Percentiles rank a stretch among this genome's conserved stretches.
These are phyloP conservation scores for Jamesozyma jinghongensis DNA, from an alignment of 805 yeast species.

Conservation along the genomic window DNA sequence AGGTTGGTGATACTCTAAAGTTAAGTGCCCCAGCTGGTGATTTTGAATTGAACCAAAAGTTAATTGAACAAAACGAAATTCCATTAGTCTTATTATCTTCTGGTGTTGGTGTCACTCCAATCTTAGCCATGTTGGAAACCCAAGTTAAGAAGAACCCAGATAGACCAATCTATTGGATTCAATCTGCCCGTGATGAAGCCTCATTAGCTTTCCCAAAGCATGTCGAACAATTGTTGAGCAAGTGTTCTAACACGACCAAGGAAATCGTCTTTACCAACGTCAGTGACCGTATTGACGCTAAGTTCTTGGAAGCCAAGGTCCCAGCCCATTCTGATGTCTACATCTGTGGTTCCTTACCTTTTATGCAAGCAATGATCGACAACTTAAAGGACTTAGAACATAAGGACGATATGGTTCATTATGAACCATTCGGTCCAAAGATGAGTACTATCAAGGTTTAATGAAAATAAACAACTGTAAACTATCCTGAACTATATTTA, in stretches of 20 bases:
- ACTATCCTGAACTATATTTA: no score
- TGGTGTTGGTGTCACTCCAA: conserved; percentile 64
- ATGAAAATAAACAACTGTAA: conserved; percentile 1
- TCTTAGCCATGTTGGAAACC: conserved; percentile 42
- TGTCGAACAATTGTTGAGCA: conserved; percentile 16
- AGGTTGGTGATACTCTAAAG: conserved; percentile 40
- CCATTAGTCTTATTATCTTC: conserved; percentile 42
- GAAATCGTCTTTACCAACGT: conserved; percentile 16
- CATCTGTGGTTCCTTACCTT: conserved; percentile 27
- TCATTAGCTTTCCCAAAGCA: conserved; percentile 21
- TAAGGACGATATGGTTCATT: conserved; percentile 22
- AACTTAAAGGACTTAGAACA: conserved; percentile 16
- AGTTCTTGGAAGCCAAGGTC: conserved; percentile 16
- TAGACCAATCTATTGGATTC: conserved; percentile 29
- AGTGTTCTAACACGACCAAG: conserved; percentile 10
- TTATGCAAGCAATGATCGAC: conserved; percentile 23
- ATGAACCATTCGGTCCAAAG: conserved; percentile 31
- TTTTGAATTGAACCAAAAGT: conserved; percentile 30
- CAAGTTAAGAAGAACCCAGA: conserved; percentile 20
- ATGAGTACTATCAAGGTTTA: conserved; percentile 21
- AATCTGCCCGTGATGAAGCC: conserved; percentile 19
- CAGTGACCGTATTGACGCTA: conserved; percentile 19
- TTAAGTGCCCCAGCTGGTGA: conserved; percentile 56
- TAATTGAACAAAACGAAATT: conserved; percentile 24
- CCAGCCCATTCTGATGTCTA: conserved; percentile 26